Evolutionary conservation across 371 early-diverging fungal species (phyloP).

Genomic region (Nematocida sp.): DNA sequence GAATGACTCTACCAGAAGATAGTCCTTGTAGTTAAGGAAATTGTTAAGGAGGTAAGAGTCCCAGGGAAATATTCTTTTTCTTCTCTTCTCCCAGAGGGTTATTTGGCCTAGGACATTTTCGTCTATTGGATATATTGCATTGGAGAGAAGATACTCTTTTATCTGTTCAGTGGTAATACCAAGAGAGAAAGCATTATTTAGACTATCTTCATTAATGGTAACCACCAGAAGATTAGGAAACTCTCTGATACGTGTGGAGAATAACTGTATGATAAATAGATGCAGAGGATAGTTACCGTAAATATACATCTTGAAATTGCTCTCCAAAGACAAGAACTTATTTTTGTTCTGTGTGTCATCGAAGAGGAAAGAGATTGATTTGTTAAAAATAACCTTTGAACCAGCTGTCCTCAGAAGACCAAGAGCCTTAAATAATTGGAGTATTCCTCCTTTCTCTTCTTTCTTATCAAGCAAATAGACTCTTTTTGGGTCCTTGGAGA

Average conservation of each 20-base stretch:
- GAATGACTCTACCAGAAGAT: conserved; percentile 51
- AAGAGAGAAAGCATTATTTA: conserved; percentile 74
- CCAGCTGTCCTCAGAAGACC: background rate
- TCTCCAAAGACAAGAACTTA: conserved; percentile 67
- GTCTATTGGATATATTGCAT: conserved; percentile 66
- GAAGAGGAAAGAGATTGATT: conserved; percentile 34
- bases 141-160: conserved; percentile 53
- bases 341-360: background rate
- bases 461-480: conserved; percentile 12
- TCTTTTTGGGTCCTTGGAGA: conserved; percentile 46
- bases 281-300: conserved; percentile 91
- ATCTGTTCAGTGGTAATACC: conserved; percentile 91
- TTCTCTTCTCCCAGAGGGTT: conserved; percentile 86
- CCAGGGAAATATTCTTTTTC: conserved; percentile 69
- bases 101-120: conserved; percentile 88
- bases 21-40: conserved; percentile 67
- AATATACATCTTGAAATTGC: conserved; percentile 83
- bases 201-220: conserved; percentile 78
- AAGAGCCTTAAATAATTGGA: conserved; percentile 27
- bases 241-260: conserved; percentile 73
- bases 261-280: conserved; percentile 84
- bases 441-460: conserved; percentile 17
- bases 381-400: background rate
- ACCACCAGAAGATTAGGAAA: conserved; percentile 89
- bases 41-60: conserved; percentile 73